Conservation (phyloP, 257 asterid species). For the Leptodermis oblonga region DNA sequence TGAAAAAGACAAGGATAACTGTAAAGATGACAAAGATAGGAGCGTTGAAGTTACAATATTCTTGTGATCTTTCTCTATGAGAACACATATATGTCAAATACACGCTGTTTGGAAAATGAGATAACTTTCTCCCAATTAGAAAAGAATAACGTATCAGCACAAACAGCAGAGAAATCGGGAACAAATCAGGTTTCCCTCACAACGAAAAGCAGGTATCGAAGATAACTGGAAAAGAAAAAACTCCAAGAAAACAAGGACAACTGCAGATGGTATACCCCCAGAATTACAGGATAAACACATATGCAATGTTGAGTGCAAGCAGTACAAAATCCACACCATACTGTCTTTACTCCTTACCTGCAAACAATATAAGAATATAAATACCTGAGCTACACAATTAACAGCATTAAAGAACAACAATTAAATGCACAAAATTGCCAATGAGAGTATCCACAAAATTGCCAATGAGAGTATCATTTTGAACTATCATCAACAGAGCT, state of each 20-base stretch:
- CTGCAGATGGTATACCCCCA: not conserved
- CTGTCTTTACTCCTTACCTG: conserved; percentile 16
- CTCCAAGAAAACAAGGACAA: conserved; percentile 4
- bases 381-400: conserved; percentile 2
- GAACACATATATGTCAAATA: not conserved
- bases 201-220: not conserved
- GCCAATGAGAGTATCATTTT: not conserved
- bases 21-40: not conserved
- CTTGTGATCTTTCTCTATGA: not conserved
- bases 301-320: not conserved
- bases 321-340: not conserved
- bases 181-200: not conserved
- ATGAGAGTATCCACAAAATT: not conserved
- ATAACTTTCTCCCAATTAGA: not conserved
- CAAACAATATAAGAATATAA: conserved; percentile 1
- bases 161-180: not conserved
- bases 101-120: not conserved
- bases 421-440: not conserved
- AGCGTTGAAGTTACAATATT: not conserved
- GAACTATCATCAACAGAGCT: not conserved
- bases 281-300: not conserved
- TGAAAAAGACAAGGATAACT: not conserved
- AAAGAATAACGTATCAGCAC: not conserved
- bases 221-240: too few species aligned
- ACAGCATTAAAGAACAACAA: not conserved